Evolutionary conservation across 176 grass and related monocot genomes (phyloP).

Genomic region (Thinopyrum elongatum): DNA sequence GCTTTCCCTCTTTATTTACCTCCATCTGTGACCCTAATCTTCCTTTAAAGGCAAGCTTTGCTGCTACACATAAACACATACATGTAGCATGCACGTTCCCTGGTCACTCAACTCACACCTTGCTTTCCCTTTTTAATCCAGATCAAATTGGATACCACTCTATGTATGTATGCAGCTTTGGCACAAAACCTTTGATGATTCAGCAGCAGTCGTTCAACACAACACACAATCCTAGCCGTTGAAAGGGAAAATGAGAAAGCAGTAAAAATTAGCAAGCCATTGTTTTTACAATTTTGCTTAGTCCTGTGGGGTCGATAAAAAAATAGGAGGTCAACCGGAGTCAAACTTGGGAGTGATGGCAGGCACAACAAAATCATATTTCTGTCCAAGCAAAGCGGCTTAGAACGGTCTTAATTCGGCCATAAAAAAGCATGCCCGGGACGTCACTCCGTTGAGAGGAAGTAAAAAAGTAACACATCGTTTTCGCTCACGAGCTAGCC

Average conservation of each 20-base stretch:
- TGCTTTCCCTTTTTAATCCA: slow-evolving; percentile 10
- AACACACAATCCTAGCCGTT: background rate
- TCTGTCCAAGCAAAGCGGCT: background rate
- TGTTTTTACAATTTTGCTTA: background rate
- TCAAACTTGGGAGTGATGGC: background rate
- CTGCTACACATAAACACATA: background rate
- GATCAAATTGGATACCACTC: background rate
- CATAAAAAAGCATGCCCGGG: background rate
- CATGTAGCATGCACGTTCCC: background rate
- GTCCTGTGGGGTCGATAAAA: background rate
- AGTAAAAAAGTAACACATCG: background rate
- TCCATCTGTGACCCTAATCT: slow-evolving; percentile 14
- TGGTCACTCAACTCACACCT: background rate
- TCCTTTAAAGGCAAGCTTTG: slow-evolving; percentile 28
- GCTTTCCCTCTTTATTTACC: slow-evolving; percentile 21
- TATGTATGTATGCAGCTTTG: background rate
- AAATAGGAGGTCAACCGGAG: background rate
- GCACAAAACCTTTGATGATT: background rate
- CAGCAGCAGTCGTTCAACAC: background rate
- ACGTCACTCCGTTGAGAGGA: background rate
- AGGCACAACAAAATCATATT: background rate
- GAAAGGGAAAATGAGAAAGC: background rate
- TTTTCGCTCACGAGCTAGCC: background rate
- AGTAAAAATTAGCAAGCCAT: background rate
- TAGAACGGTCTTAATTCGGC: background rate